Evolutionary conservation across 768 basidiomycete genomes (phyloP).

Genomic region (Serendipita vermifera): DNA sequence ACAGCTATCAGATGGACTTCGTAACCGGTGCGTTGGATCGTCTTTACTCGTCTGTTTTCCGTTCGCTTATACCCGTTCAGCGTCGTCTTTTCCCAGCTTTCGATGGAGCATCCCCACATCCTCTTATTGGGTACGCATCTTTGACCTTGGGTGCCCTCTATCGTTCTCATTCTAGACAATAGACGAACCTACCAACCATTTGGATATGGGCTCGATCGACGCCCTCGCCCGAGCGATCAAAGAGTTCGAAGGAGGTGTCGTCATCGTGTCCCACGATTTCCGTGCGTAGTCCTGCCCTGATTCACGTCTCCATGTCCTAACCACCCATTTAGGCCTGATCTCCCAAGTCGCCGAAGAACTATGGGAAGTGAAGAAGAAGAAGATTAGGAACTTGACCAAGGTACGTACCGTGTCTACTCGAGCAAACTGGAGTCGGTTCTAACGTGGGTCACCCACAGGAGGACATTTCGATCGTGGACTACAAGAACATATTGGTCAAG

Average conservation of each 20-base stretch:
- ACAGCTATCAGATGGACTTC: constrained; percentile 88
- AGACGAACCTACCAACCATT: constrained; percentile 94
- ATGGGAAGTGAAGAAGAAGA: constrained; percentile 95
- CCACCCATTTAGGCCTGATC: constrained; percentile 56
- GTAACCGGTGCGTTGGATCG: constrained; percentile 62
- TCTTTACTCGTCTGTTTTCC: constrained; percentile 13
- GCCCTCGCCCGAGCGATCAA: constrained; percentile 92
- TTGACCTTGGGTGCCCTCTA: background rate
- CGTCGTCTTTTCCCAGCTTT: constrained; percentile 90
- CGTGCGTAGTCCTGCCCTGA: constrained; percentile 39
- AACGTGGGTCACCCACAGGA: constrained; percentile 19
- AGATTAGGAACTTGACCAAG: constrained; percentile 85
- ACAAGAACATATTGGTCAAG: constrained; percentile 77
- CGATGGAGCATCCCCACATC: constrained; percentile 97
- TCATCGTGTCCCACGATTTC: constrained; percentile 99
- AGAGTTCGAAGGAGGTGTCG: constrained; percentile 93
- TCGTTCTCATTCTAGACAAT: constrained; percentile 13
- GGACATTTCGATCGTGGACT: constrained; percentile 84
- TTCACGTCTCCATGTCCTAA: constrained; percentile 9
- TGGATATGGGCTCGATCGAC: constrained; percentile 97
- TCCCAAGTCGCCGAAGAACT: constrained; percentile 97
- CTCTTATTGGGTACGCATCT: constrained; percentile 55
- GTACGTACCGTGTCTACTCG: background rate
- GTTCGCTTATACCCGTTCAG: constrained; percentile 26
- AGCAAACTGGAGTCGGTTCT: background rate